A percentile compares a stretch with the other conserved stretches of the same genome.
Evolutionary conservation across 768 basidiomycete genomes (phyloP).

Genomic region (Tricholoma bakamatsutake): DNA sequence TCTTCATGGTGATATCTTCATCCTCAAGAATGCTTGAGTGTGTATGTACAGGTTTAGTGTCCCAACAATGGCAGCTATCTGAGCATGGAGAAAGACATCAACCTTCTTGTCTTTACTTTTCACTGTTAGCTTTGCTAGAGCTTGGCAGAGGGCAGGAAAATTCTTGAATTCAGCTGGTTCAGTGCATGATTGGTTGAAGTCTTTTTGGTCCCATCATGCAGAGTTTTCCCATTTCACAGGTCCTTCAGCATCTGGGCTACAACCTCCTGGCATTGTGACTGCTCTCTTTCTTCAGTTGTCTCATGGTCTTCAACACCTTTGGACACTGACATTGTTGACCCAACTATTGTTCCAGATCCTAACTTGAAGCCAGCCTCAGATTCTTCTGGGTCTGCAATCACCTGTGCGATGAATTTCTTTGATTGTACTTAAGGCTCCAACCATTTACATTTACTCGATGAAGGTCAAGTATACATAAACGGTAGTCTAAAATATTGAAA

Average conservation of each 20-base stretch:
- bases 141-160: too few species aligned
- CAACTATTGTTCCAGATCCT: neutral
- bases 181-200: neutral
- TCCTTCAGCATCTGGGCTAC: neutral
- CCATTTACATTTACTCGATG: too few species aligned
- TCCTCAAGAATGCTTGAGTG: neutral
- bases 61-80: neutral
- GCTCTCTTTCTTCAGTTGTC: neutral
- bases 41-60: neutral
- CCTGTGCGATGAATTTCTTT: too few species aligned
- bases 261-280: neutral
- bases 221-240: neutral
- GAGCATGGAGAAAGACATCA: conserved; percentile 15
- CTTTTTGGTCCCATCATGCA: neutral
- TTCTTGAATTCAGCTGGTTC: neutral
- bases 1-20: too few species aligned
- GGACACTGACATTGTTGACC: neutral
- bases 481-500: too few species aligned
- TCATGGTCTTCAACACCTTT: neutral
- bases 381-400: too few species aligned
- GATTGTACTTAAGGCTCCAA: too few species aligned
- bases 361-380: too few species aligned
- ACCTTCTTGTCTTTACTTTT: conserved; percentile 22
- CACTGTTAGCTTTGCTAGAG: conserved; percentile 7
- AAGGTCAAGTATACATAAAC: too few species aligned